Conservation (phyloP, 2,329 filamentous ascomycete genomes). For the Paecilomyces variotii region DNA sequence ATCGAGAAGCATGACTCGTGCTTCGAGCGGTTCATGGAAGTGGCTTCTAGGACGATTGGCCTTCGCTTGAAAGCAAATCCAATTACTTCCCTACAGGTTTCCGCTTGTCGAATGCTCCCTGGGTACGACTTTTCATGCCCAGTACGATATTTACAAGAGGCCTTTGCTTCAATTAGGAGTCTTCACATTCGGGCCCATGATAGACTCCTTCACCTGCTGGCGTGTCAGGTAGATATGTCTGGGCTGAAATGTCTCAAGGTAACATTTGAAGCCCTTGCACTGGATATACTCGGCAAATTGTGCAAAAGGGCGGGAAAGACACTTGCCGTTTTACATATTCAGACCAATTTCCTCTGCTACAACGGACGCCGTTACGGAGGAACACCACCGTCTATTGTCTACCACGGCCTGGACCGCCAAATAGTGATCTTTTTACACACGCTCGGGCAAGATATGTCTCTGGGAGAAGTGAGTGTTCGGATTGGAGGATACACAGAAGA, state of each 20-base stretch:
- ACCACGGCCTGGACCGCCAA: background rate
- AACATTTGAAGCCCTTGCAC: background rate
- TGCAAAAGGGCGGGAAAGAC: background rate
- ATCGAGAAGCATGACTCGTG: background rate
- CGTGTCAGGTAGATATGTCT: background rate
- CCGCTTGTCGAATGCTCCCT: rapidly evolving
- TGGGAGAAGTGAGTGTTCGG: background rate
- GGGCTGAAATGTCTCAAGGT: background rate
- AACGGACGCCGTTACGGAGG: background rate
- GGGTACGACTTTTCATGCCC: background rate
- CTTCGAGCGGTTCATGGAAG: background rate
- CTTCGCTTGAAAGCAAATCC: background rate
- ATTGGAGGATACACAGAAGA: no score
- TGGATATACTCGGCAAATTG: background rate
- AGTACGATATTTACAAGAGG: background rate
- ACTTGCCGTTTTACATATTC: background rate
- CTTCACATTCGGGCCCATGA: background rate
- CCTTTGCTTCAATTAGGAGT: background rate
- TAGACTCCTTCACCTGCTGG: background rate
- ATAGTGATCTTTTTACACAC: background rate
- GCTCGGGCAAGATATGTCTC: background rate
- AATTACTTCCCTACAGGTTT: background rate
- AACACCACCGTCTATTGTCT: no score
- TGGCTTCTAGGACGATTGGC: background rate
- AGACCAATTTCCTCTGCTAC: background rate